Conservation (phyloP, 2,329 filamentous ascomycete genomes). For the Gyromitra esculenta region DNA sequence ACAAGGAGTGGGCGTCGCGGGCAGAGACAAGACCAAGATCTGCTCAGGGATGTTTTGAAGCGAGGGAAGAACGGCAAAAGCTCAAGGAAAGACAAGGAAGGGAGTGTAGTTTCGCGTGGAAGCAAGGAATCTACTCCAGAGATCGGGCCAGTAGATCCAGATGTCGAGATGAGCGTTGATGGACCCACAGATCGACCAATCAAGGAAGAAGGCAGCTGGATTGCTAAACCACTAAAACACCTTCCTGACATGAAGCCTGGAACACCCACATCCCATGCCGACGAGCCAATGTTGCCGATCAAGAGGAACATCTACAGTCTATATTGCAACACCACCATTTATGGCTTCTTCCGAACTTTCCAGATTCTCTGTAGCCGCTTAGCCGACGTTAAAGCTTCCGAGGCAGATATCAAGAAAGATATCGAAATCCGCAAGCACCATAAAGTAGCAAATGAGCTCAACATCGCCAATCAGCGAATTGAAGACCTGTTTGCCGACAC, state of each 20-base stretch:
- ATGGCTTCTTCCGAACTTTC: conserved; percentile 94
- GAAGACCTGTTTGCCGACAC: conserved; percentile 78
- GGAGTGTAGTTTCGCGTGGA: conserved; percentile 73
- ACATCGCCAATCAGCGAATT: conserved; percentile 69
- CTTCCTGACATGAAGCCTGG: conserved; percentile 54
- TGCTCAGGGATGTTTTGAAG: conserved; percentile 87
- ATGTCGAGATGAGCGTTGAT: conserved; percentile 63
- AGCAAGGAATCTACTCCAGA: conserved; percentile 93
- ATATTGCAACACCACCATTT: conserved; percentile 90
- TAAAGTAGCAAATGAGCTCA: conserved; percentile 85
- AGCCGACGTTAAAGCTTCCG: conserved; percentile 81
- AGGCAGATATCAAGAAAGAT: conserved; percentile 75
- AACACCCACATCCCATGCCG: conserved; percentile 61
- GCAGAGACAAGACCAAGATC: conserved; percentile 73
- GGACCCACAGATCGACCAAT: conserved; percentile 67
- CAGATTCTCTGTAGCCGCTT: conserved; percentile 89
- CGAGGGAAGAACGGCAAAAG: conserved; percentile 70
- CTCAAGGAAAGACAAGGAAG: conserved; percentile 77
- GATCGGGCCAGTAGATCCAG: conserved; percentile 78
- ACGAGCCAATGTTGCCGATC: conserved; percentile 68
- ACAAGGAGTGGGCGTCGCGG: conserved; percentile 71
- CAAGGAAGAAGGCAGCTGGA: conserved; percentile 65
- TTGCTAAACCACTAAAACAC: conserved; percentile 52
- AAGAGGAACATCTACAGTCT: conserved; percentile 73
- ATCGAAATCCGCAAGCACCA: conserved; percentile 76